phyloP scores from a whole-genome alignment of 2,329 filamentous ascomycete genomes.

The Penicillium sp. region DNA sequence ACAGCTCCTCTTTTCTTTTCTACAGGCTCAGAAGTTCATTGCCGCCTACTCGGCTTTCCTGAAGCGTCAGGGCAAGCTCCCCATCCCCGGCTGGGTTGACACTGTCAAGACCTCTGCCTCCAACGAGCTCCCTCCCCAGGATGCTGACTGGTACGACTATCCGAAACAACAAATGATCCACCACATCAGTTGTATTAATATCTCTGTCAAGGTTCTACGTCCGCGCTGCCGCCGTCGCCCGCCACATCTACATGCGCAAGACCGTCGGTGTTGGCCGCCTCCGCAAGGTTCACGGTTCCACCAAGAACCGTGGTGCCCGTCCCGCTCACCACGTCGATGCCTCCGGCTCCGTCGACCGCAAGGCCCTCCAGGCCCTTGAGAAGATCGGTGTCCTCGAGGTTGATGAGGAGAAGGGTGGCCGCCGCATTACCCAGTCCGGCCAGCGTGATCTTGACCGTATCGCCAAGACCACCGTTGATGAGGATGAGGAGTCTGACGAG shows the following conservation, averaged over 20 bases:
- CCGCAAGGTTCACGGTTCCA: conserved; percentile 91
- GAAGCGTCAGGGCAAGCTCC: conserved; percentile 71
- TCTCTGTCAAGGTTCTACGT: conserved; percentile 61
- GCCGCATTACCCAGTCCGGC: conserved; percentile 95
- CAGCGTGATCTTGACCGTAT: conserved; percentile 99
- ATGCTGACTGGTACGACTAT: conserved; percentile 90
- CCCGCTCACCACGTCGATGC: conserved; percentile 96
- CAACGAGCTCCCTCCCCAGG: conserved; percentile 97
- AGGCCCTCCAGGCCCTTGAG: conserved; percentile 95
- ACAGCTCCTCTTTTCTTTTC: conserved; percentile 19
- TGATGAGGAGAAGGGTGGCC: conserved; percentile 98
- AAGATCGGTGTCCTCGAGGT: conserved; percentile 98
- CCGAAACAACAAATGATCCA: conserved; percentile 17
- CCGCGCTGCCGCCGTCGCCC: conserved; percentile 91
- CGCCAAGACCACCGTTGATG: conserved; percentile 68
- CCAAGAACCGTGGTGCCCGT: conserved; percentile 94
- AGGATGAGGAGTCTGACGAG: conserved; percentile 49
- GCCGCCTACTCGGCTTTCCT: conserved; percentile 67
- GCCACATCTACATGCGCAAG: conserved; percentile 99
- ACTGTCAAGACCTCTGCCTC: conserved; percentile 97
- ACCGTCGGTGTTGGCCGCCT: conserved; percentile 98
- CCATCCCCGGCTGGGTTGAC: conserved; percentile 79
- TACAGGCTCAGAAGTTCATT: conserved; percentile 68
- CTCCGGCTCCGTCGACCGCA: conserved; percentile 93
- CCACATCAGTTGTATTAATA: conserved; percentile 9